Base-by-base conservation (phyloP, 306 rosid species). In the Sesbania bispinosa region DNA sequence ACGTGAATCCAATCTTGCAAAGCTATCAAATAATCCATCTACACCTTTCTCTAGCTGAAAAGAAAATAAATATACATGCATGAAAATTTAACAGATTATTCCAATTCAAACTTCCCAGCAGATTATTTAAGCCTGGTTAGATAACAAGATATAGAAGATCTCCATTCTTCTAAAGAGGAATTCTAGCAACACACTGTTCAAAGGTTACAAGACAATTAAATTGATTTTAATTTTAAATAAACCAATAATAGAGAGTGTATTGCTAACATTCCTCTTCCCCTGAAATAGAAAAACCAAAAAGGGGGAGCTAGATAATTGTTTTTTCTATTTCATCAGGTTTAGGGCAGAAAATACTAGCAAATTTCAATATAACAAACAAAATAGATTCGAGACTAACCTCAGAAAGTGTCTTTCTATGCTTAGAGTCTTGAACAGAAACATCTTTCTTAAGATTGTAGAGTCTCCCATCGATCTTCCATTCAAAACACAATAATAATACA, bases 41-140 rank as follows among this genome's bases (percentile, higher is more conserved):
- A 95, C 97, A 69, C 99, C 97, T 84, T 89, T 92, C 85, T 95
- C 99, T 45, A 95, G 86, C 99, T 95, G 96, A 79, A 72, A 73
- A 77, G 43, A 29, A 77, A 59, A 59, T 38, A 52, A 15, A 38
- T 11, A 51, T 41, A 43, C 45, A 27, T 10, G 10, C 60, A 61
- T 15, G 71, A 47, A 41, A 74, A 10, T 47, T 77, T 55, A 43
- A 51, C 53, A 43, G 9, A 41, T 27, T 42, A 54, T 62, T 42
- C 47, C 54, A 38, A 77, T 55, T 61, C 77, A 58, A 62, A 36
- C 32, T 39, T 51, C 4, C 62, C 32, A 41, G 32, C 21, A 73
- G n/a, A 65, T 19, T 13, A 45, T 14, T 10, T 15, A 36, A 2
- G 14, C 76, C 45, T 30, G 7, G 58, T 51, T 18, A 20, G 43